Evolutionary conservation across 495 filamentous ascomycete species (phyloP), one percentile per base, ranked within the genome.

Genomic region (Chaetomium tenue): DNA sequence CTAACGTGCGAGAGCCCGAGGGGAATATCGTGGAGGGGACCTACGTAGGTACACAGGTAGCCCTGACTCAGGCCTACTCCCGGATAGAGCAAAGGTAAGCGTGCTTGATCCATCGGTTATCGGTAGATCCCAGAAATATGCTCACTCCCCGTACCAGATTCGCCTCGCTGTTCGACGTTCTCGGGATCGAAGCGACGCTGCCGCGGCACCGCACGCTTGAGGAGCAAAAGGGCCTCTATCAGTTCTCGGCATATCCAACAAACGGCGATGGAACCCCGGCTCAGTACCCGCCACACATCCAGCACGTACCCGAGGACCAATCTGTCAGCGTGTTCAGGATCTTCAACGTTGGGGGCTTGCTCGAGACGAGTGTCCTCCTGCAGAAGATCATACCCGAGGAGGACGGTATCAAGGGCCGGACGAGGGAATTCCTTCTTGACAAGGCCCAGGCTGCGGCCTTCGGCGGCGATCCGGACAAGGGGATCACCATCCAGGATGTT

Each of bases 1-100:
- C 57, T 11, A 37, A 51, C 5, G 63, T 70, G 33, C 56, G 51
- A 12, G 63, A 64, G 47, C 71, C 72, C 6, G 57, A 71, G 53
- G 73, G 70, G 8, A 69, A 73, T 22, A 69, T 76, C 18, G 46
- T 26, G 23, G 57, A 72, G 54, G 74, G 73, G 1, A 71, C 69
- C 7, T 79, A 77, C 54, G 56, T 68, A 22, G 78, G 78, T 5
- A 80, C 78, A 0, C 74, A 78, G 55, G 60, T 77, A 4, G 77
- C 78, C 7, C 56, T 80, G 46, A 79, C 75, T 0, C 71, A 80
- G 63, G 66, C 73, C 1, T 78, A 79, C 61, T 67, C 70, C 16
- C 72, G 71, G 6, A 74, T 78, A 46, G 76, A 78, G 61, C 71
- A 76, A 58, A 75, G 69, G 73, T 78, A 63, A 70, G 74, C 48